phyloP scores from a whole-genome alignment of 139 green algal species.

The Picochlorum costavermella region DNA sequence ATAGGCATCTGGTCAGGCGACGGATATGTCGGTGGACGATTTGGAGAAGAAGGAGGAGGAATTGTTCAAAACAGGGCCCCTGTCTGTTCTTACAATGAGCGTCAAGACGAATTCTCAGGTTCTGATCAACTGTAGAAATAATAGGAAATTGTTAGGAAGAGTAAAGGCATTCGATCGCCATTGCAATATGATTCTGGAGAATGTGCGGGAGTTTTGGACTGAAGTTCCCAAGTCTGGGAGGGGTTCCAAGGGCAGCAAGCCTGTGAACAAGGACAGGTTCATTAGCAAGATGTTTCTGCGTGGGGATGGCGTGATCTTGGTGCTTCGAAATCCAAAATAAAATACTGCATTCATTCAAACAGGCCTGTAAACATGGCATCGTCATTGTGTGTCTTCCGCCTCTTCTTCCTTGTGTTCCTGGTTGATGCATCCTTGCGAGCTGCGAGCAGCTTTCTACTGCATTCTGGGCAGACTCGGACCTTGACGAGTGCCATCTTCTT shows the following conservation, averaged over 20 bases:
- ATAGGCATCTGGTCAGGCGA: background rate
- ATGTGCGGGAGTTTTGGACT: constrained; percentile 99
- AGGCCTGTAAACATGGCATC: constrained; percentile 24
- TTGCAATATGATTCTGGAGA: constrained; percentile 99
- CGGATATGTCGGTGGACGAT: constrained; percentile 60
- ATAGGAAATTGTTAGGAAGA: constrained; percentile 91
- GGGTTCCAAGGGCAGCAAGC: constrained; percentile 73
- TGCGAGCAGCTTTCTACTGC: constrained; percentile 26
- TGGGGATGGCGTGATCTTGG: constrained; percentile 95
- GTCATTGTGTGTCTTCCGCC: background rate
- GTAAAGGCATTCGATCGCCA: constrained; percentile 99
- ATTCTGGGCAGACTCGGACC: constrained; percentile 60
- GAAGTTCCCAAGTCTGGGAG: constrained; percentile 91
- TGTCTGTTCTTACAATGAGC: constrained; percentile 88
- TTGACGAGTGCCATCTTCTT: constrained; percentile 64
- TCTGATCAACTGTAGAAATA: constrained; percentile 98
- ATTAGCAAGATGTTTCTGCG: constrained; percentile 98
- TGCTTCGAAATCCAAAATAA: constrained; percentile 89
- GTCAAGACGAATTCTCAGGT: constrained; percentile 97
- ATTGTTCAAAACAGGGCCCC: constrained; percentile 81
- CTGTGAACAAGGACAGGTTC: constrained; percentile 96
- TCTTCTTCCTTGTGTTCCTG: constrained; percentile 9
- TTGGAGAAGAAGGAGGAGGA: constrained; percentile 85
- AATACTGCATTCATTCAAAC: constrained; percentile 21
- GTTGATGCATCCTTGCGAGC: background rate